Conservation (phyloP, 768 basidiomycete genomes). For the Leucogyrophana mollusca region DNA sequence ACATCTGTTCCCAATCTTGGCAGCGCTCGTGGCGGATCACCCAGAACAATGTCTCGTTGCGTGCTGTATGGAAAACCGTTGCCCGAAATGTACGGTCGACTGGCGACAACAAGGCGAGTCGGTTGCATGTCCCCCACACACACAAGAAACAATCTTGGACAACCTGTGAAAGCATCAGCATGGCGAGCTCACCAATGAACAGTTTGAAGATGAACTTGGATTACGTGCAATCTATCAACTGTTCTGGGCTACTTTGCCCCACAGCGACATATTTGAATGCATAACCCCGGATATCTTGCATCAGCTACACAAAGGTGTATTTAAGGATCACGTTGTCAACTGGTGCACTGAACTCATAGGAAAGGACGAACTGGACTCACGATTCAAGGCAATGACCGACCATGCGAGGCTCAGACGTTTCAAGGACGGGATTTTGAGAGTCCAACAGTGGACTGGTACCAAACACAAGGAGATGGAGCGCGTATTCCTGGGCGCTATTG, state of each 20-base stretch:
- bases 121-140: not conserved
- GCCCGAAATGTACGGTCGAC: slow-evolving; percentile 16
- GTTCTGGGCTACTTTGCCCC: slow-evolving; percentile 41
- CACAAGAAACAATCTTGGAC: not conserved
- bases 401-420: slow-evolving; percentile 28
- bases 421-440: slow-evolving; percentile 24
- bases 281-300: slow-evolving; percentile 43
- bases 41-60: slow-evolving; percentile 44
- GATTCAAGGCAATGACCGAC: slow-evolving; percentile 29
- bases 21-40: slow-evolving; percentile 38
- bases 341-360: slow-evolving; percentile 21
- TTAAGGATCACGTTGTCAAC: slow-evolving; percentile 29
- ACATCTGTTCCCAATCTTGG: slow-evolving; percentile 37
- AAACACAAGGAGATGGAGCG: slow-evolving; percentile 29
- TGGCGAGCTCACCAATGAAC: not conserved
- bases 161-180: not conserved
- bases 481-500: slow-evolving; percentile 25
- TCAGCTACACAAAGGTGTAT: slow-evolving; percentile 45
- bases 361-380: slow-evolving; percentile 35
- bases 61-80: slow-evolving; percentile 20
- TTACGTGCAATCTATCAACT: slow-evolving; percentile 18
- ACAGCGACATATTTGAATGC: slow-evolving; percentile 34
- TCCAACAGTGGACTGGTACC: slow-evolving; percentile 30
- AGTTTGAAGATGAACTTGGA: slow-evolving; percentile 7
- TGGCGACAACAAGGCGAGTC: not conserved